A percentile compares a stretch with the other conserved stretches of the same genome.
Conservation (phyloP, 345 rosid species). For the Euclidium syriacum region DNA sequence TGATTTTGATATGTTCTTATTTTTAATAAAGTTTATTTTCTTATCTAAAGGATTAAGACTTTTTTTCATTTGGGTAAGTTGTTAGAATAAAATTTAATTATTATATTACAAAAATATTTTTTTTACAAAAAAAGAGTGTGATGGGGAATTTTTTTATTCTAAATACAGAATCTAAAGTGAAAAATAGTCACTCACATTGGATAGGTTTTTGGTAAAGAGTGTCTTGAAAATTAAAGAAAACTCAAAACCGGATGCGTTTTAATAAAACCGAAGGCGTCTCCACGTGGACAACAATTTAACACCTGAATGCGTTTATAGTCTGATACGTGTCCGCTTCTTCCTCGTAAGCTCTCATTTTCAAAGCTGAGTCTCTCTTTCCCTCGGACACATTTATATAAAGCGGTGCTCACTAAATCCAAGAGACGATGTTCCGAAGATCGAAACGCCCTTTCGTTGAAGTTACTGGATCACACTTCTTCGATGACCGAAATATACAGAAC, state of each 20-base stretch:
- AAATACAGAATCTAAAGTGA: too few species aligned
- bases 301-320: background rate
- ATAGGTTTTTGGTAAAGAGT: too few species aligned
- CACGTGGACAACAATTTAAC: slow-evolving; percentile 25
- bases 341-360: slow-evolving; percentile 22
- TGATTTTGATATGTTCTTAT: too few species aligned
- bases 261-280: slow-evolving; percentile 1
- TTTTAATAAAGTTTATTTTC: too few species aligned
- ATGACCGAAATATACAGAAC: slow-evolving; percentile 27
- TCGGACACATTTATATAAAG: slow-evolving; percentile 14
- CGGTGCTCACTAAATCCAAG: background rate
- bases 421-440: background rate
- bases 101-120: too few species aligned
- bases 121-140: too few species aligned
- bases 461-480: background rate
- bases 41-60: too few species aligned
- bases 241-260: background rate
- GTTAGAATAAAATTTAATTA: too few species aligned
- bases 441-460: background rate
- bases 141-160: too few species aligned
- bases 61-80: too few species aligned
- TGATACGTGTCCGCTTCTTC: slow-evolving; percentile 12
- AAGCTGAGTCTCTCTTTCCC: background rate
- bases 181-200: too few species aligned
- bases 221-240: background rate